Conservation (phyloP, 139 green algal species). For the Volvox africanus region DNA sequence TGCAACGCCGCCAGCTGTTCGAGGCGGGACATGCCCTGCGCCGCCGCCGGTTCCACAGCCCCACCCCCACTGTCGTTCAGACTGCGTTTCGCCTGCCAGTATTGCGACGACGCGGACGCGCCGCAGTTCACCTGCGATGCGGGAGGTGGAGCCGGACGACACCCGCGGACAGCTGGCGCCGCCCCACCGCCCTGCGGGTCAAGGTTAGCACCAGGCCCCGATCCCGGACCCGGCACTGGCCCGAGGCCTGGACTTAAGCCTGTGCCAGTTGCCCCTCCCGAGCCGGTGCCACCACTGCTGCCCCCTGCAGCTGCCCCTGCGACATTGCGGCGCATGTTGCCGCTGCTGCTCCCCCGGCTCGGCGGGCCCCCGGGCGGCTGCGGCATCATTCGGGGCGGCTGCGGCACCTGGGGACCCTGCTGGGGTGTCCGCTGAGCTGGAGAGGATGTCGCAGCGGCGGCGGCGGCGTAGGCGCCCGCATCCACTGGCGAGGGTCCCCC, state of each 20-base stretch:
- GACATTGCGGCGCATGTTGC: not conserved
- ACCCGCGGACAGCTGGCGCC: not conserved
- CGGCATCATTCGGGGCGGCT: not conserved
- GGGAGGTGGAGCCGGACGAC: not conserved
- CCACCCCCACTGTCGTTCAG: not conserved
- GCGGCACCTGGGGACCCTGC: not conserved
- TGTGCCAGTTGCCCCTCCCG: not conserved
- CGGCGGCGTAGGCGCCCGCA: not conserved
- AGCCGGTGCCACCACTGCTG: not conserved
- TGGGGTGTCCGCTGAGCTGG: not conserved
- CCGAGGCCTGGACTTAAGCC: not conserved
- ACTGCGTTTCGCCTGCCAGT: slow-evolving; percentile 24
- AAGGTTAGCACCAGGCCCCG: not conserved
- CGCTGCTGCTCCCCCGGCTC: not conserved
- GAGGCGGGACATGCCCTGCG: not conserved
- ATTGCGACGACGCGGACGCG: slow-evolving; percentile 30
- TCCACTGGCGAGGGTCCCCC: not conserved
- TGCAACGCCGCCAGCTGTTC: slow-evolving; percentile 23
- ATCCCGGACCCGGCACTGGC: not conserved
- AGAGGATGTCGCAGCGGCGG: not conserved
- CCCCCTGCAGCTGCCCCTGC: not conserved
- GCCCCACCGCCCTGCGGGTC: not conserved
- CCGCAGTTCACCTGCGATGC: not conserved
- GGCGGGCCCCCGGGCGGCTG: slow-evolving; percentile 3
- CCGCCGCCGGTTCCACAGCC: not conserved